Evolutionary conservation across 148 eudicot species (phyloP).

Genomic region (Chenopodium suecicum): DNA sequence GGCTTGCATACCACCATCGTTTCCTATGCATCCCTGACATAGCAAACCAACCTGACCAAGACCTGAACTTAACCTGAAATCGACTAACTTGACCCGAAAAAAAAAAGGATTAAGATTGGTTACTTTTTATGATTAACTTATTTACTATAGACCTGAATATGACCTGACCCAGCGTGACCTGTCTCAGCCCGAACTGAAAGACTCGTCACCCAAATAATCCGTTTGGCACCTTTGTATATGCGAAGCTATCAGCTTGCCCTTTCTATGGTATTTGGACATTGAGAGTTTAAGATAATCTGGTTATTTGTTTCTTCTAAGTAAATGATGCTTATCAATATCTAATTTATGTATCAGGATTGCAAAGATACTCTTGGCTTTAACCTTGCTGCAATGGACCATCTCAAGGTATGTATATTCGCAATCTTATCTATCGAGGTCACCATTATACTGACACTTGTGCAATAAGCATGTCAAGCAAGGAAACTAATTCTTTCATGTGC

Average conservation of each 20-base stretch:
- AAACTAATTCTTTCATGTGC: neutral
- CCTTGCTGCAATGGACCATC: conserved; percentile 97
- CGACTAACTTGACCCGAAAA: neutral
- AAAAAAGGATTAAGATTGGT: too few species aligned
- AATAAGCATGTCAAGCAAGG: neutral
- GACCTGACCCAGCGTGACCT: neutral
- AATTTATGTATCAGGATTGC: conserved; percentile 58
- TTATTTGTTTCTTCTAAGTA: neutral
- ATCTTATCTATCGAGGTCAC: neutral
- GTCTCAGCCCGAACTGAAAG: neutral
- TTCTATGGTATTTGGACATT: neutral
- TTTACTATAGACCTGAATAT: neutral
- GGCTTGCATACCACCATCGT: neutral
- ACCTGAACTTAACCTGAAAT: neutral
- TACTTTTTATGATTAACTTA: neutral
- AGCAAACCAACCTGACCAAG: neutral
- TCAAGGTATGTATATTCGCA: conserved; percentile 50
- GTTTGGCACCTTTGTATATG: too few species aligned
- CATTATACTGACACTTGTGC: neutral
- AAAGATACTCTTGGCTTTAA: conserved; percentile 89
- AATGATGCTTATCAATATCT: neutral
- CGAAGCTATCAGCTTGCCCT: neutral
- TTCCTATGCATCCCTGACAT: neutral
- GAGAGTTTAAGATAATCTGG: neutral
- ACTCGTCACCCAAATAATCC: neutral